Conservation (phyloP, 2,329 filamentous ascomycete species). For the Fusarium agapanthi region DNA sequence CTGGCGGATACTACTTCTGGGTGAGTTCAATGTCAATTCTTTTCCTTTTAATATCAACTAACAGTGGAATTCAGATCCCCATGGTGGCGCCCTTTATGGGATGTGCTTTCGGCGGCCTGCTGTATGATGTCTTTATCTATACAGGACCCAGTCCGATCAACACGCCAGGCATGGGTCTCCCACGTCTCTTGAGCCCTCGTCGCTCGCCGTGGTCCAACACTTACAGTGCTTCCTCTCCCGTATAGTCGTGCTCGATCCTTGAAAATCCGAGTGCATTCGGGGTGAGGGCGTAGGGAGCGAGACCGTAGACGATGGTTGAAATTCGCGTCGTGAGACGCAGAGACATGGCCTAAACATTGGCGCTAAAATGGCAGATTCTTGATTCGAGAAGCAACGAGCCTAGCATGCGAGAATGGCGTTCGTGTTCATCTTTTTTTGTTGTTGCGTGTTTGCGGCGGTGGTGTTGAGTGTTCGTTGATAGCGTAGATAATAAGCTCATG, state of each 20-base stretch:
- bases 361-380: not conserved
- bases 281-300: not conserved
- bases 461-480: not conserved
- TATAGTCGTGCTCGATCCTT: not conserved
- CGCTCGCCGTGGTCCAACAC: conserved; percentile 51
- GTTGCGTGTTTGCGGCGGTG: not conserved
- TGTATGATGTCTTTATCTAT: conserved; percentile 75
- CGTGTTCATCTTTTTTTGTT: not conserved
- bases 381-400: not conserved
- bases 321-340: not conserved
- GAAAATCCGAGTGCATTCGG: not conserved
- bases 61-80: conserved; percentile 61
- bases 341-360: not conserved
- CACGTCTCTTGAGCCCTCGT: conserved; percentile 53
- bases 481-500: conserved; percentile 23
- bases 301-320: not conserved
- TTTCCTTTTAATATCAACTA: not conserved
- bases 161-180: conserved; percentile 71
- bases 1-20: conserved; percentile 78
- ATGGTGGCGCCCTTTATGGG: conserved; percentile 77
- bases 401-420: not conserved
- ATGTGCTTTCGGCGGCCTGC: conserved; percentile 68
- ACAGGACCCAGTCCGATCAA: conserved; percentile 77
- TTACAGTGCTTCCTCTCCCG: conserved; percentile 37
- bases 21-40: conserved; percentile 49